Evolutionary conservation across 1,284 basidiomycete genomes (phyloP).

Genomic region (Sporisorium sorghi): DNA sequence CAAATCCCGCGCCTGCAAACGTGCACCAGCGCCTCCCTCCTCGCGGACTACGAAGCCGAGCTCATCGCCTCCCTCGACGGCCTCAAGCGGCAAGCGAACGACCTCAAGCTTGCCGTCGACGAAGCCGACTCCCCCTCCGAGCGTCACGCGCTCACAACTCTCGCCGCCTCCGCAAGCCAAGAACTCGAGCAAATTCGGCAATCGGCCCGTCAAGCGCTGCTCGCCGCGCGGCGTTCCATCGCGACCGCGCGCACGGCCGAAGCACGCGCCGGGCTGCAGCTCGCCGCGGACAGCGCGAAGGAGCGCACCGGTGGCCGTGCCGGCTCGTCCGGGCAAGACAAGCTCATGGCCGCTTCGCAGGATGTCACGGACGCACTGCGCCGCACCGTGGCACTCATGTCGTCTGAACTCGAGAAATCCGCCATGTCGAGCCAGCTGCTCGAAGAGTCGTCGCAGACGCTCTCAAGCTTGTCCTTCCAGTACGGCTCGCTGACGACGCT

Average conservation of each 20-base stretch:
- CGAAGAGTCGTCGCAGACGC: conserved; percentile 62
- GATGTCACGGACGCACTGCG: conserved; percentile 64
- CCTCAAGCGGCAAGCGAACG: conserved; percentile 43
- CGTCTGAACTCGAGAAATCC: conserved; percentile 65
- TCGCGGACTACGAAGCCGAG: conserved; percentile 51
- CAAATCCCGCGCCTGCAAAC: conserved; percentile 45
- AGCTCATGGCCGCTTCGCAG: conserved; percentile 59
- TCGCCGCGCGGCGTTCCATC: conserved; percentile 36
- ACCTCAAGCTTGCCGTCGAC: conserved; percentile 52
- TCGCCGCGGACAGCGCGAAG: conserved; percentile 51
- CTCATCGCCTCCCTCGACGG: conserved; percentile 49
- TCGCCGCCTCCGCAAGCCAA: conserved; percentile 12
- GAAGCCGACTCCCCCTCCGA: conserved; percentile 47
- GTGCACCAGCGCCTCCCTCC: conserved; percentile 30
- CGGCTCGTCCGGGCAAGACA: conserved; percentile 55
- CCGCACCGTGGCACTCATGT: conserved; percentile 64
- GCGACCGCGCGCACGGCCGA: conserved; percentile 28
- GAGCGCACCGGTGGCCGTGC: conserved; percentile 37
- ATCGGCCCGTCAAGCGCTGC: conserved; percentile 28
- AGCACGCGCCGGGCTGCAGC: conserved; percentile 31
- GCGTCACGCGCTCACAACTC: conserved; percentile 24
- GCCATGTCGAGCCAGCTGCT: conserved; percentile 64
- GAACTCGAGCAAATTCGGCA: conserved; percentile 43
- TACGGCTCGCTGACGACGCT: conserved; percentile 62
- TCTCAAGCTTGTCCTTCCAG: conserved; percentile 54